These are phyloP conservation scores for Cyclocybe aegerita DNA, from an alignment of 768 basidiomycete genomes.

Conservation along the genomic window DNA sequence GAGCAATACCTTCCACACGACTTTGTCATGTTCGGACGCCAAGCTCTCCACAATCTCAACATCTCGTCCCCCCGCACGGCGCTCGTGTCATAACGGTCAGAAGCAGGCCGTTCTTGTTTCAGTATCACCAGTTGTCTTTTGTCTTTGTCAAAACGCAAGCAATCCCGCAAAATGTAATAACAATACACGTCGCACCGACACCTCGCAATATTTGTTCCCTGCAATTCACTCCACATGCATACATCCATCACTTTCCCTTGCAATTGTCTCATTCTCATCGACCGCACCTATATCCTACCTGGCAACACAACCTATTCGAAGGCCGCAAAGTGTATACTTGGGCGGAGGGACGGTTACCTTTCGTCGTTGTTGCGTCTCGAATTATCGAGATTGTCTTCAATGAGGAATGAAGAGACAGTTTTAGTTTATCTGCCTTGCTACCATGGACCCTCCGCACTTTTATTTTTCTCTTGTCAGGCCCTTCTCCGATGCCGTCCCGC, in stretches of 20 bases:
- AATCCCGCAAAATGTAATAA: slow-evolving; percentile 80
- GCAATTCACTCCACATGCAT: slow-evolving; percentile 67
- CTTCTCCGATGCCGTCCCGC: slow-evolving; percentile 17
- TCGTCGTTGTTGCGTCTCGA: slow-evolving; percentile 21
- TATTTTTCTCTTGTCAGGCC: slow-evolving; percentile 28
- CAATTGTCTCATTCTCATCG: slow-evolving; percentile 55
- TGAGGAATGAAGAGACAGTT: slow-evolving; percentile 33
- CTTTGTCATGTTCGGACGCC: slow-evolving; percentile 76
- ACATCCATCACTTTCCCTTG: slow-evolving; percentile 66
- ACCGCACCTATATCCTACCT: slow-evolving; percentile 45
- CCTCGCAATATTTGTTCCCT: slow-evolving; percentile 59
- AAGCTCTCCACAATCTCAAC: slow-evolving; percentile 77
- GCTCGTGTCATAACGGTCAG: slow-evolving; percentile 55
- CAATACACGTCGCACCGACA: slow-evolving; percentile 66
- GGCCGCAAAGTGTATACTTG: slow-evolving; percentile 25
- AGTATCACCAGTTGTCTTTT: slow-evolving; percentile 38
- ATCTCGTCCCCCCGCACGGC: slow-evolving; percentile 60
- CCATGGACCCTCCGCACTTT: slow-evolving; percentile 25
- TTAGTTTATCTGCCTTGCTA: slow-evolving; percentile 32
- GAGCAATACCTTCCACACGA: slow-evolving; percentile 82
- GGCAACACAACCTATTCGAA: slow-evolving; percentile 49
- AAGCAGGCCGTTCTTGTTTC: slow-evolving; percentile 33
- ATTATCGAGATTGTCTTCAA: slow-evolving; percentile 20
- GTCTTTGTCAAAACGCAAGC: slow-evolving; percentile 53
- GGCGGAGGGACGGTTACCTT: slow-evolving; percentile 26